Evolutionary conservation across 192 early-diverging fungal species (phyloP).

Genomic region (Coemansia brasiliensis): DNA sequence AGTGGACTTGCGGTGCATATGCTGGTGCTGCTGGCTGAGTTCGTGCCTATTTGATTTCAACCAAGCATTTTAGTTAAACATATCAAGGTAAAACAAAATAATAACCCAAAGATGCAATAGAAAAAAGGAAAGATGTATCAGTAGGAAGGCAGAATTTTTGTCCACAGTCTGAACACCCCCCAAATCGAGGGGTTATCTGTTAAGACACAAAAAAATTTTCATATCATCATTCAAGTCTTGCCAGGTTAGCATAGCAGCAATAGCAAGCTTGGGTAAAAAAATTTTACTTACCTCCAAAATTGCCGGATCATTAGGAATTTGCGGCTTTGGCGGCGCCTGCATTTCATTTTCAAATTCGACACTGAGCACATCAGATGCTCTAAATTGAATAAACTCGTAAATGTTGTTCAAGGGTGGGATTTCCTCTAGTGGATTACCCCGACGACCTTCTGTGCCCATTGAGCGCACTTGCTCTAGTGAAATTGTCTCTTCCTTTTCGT

Average conservation of each 20-base stretch:
- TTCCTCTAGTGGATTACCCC: constrained; percentile 73
- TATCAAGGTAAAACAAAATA: not conserved
- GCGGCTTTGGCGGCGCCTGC: constrained; percentile 55
- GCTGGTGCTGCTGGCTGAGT: too few species aligned
- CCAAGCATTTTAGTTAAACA: too few species aligned
- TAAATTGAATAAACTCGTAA: constrained; percentile 92
- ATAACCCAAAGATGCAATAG: not conserved
- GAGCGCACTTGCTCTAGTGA: constrained; percentile 89
- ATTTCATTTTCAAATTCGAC: constrained; percentile 62
- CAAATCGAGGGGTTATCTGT: not conserved
- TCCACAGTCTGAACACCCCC: not conserved
- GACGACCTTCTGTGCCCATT: constrained; percentile 94
- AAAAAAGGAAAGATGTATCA: not conserved
- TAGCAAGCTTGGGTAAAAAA: too few species aligned
- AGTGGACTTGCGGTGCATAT: too few species aligned
- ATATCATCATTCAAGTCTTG: too few species aligned
- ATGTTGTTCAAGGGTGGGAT: constrained; percentile 82
- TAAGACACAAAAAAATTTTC: constrained; percentile 26
- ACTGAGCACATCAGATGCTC: constrained; percentile 90
- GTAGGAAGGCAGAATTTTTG: constrained; percentile 18
- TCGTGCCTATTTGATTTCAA: too few species aligned
- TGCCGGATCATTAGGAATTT: constrained; percentile 80
- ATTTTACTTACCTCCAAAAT: constrained; percentile 62
- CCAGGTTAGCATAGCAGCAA: not conserved
- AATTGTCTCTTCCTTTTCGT: constrained; percentile 83